Evolutionary conservation across 1,284 basidiomycete genomes (phyloP), one percentile per base, ranked within the genome.

Genomic region (Peniophora sp.): DNA sequence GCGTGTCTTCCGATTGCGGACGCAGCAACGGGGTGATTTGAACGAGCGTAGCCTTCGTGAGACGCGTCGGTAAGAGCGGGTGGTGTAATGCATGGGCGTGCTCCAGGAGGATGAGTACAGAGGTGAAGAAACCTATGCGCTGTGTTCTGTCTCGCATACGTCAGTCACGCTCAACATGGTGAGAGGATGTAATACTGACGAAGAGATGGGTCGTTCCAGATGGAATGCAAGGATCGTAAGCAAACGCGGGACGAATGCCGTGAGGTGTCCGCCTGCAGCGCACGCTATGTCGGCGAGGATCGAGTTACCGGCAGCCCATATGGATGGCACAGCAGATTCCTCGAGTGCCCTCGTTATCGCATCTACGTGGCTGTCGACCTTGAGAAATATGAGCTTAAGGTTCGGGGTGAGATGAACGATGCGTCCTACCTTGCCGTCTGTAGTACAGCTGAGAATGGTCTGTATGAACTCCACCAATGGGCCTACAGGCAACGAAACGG

Each of bases 401-500:
- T 48, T 54, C 32, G 37, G 44, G 49, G 47, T 49, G 36, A 22
- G 35, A 58, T 64, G 24, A 54, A 72, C 6, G 15, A n/a, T 5
- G 27, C 12, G 27, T 5, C 37, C 5, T 5, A 41, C 79, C 54
- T 75, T 68, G 12, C 79, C 79, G 34, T 84, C 78, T n/a, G 61
- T 61, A 1, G 76, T 75, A 49, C 83, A 78, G 35, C 75, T 72
- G 27, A 93, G 60, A 27, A 88, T 64, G 15, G 74, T 71, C 23
- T 68, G 60, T 37, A 70, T 71, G 49, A 87, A 72, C 44, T 71
- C 67, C n/a, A 75, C 66, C 15, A 88, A 56, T 35, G 69, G 58
- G 5, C 88, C 89, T 12, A 91, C 61, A 0, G 92, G 89, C 2
- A 95, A 62, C 43, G 79, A 75, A 1, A 95, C 84, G 8, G 88